Evolutionary conservation across 2,329 filamentous ascomycete species (phyloP).

Genomic region (Fusarium incarnatum): DNA sequence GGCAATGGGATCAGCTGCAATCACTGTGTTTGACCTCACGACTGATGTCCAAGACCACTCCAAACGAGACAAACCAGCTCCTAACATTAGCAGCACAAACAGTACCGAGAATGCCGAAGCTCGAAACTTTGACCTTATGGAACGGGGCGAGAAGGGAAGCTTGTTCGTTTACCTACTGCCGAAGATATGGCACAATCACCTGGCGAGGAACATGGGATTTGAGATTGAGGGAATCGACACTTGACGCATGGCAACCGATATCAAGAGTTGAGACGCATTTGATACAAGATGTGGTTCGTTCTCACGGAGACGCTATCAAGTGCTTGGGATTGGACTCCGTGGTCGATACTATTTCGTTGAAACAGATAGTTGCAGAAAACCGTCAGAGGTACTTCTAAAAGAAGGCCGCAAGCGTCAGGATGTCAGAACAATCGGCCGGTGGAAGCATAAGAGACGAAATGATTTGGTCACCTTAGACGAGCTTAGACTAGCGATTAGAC

Average conservation of each 20-base stretch:
- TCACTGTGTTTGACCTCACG: constrained; percentile 4
- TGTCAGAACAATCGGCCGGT: not conserved
- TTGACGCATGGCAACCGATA: constrained; percentile 6
- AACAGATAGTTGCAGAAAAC: constrained; percentile 30
- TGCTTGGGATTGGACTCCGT: constrained; percentile 20
- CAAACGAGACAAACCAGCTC: not conserved
- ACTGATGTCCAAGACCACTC: not conserved
- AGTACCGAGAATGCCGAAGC: constrained; percentile 16
- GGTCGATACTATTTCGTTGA: constrained; percentile 8
- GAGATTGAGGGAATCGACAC: not conserved
- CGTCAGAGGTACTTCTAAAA: not conserved
- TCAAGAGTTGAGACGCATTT: not conserved
- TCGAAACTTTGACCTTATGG: constrained; percentile 24
- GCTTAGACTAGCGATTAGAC: not conserved
- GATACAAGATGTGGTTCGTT: not conserved
- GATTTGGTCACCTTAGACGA: not conserved
- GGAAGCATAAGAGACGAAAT: not conserved
- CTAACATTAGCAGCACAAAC: not conserved
- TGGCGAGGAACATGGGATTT: constrained; percentile 24
- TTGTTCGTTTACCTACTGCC: constrained; percentile 17
- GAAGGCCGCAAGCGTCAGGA: not conserved
- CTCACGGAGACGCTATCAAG: constrained; percentile 32
- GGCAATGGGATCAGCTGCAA: not conserved
- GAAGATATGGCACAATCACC: not conserved
- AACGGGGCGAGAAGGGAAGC: constrained; percentile 19